A percentile compares a stretch with the other conserved stretches of the same genome.
Conservation (phyloP, 1,139 yeast genomes). For the Geotrichum candidum region DNA sequence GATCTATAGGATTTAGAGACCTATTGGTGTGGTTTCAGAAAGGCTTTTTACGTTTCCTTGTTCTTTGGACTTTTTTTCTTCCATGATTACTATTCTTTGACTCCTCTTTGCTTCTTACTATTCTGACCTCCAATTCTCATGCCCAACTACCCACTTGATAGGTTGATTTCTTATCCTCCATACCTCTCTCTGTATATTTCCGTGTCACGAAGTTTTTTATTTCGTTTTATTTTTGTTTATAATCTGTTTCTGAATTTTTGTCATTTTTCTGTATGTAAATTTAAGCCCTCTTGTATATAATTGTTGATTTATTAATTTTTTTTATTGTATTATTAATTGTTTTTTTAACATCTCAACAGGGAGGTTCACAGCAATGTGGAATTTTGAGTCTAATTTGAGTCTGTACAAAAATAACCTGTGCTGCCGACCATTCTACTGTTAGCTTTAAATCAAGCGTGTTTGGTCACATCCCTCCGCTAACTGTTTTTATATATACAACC, state of each 20-base stretch:
- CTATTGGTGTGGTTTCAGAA: background rate
- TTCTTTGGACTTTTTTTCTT: background rate
- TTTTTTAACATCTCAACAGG: no score
- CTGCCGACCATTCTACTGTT: no score
- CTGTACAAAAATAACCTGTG: no score
- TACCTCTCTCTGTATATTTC: background rate
- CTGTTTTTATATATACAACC: no score
- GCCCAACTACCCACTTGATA: no score
- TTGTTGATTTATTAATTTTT: background rate
- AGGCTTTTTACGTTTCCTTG: background rate
- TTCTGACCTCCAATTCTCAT: no score
- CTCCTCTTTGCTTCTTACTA: no score
- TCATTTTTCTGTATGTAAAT: background rate
- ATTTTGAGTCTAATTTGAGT: no score
- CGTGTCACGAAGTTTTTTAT: background rate
- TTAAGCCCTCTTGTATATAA: background rate
- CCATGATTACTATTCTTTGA: no score
- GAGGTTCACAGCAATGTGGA: no score
- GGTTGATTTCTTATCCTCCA: background rate
- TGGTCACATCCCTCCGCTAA: no score
- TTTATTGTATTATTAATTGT: background rate
- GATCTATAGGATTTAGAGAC: background rate
- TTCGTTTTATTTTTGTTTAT: background rate
- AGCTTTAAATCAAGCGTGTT: no score
- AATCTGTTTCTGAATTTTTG: background rate